A percentile compares a stretch with the other conserved stretches of the same genome.
Evolutionary conservation across 2,329 filamentous ascomycete genomes (phyloP).

Genomic region (Aspergillus vadensis): DNA sequence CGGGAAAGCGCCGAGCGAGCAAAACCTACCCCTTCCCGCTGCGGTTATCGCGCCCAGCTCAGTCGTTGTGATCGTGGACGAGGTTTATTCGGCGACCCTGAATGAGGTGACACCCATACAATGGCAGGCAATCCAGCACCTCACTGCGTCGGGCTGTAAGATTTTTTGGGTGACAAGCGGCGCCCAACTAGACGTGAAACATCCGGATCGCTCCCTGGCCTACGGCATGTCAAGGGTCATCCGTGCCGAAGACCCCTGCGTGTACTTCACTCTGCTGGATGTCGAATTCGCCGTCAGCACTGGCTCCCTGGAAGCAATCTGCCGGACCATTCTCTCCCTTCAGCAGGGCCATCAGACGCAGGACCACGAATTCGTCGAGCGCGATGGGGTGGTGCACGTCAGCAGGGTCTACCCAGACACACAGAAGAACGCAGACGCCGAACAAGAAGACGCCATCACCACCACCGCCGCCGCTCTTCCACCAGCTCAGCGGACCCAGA

Average conservation of each 20-base stretch:
- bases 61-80: neutral
- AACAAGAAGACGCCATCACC: neutral
- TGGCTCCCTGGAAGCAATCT: neutral
- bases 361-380: constrained; percentile 15
- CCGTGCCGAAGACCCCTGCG: constrained; percentile 12
- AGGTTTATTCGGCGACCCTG: neutral
- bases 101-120: neutral
- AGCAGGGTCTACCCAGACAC: constrained; percentile 10
- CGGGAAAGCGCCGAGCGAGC: no score
- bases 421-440: neutral
- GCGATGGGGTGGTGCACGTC: constrained; percentile 15
- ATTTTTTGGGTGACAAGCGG: constrained; percentile 15
- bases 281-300: neutral
- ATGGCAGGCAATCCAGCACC: neutral
- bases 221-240: constrained; percentile 11
- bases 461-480: neutral
- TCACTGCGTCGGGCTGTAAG: neutral
- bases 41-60: neutral
- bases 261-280: constrained; percentile 10
- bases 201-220: constrained; percentile 10
- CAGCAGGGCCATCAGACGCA: no score
- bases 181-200: neutral
- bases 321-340: neutral
- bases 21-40: neutral
- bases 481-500: no score